Percentiles rank a stretch among this genome's conserved stretches.
These are phyloP conservation scores for Senecio squalidus DNA, from an alignment of 140 eudicot genomes.

Conservation along the genomic window DNA sequence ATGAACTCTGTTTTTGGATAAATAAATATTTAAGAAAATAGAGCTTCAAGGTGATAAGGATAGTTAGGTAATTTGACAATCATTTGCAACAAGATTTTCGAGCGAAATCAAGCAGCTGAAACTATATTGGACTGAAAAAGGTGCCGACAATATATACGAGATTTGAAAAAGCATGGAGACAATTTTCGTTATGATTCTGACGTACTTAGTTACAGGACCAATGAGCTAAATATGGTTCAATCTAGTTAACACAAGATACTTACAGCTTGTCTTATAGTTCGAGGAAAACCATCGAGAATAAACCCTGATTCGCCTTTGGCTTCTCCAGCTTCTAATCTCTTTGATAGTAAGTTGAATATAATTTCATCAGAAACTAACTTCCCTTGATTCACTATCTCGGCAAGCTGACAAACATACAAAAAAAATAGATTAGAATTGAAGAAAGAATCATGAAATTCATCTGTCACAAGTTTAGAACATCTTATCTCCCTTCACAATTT, in stretches of 20 bases:
- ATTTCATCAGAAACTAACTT: constrained; percentile 93
- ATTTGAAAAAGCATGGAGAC: no score
- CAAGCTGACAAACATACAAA: constrained; percentile 50
- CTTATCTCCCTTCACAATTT: background rate
- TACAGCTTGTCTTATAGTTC: constrained; percentile 94
- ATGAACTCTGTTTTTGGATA: no score
- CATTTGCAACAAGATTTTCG: no score
- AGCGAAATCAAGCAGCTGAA: no score
- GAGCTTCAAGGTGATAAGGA: no score
- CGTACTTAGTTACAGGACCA: background rate
- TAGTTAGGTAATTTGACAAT: no score
- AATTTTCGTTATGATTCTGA: no score
- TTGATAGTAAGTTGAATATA: constrained; percentile 67
- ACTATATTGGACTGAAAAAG: no score
- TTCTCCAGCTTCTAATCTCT: constrained; percentile 80
- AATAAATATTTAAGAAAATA: no score
- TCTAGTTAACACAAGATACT: constrained; percentile 20
- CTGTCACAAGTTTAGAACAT: background rate
- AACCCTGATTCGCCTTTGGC: constrained; percentile 87
- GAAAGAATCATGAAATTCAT: constrained; percentile 1
- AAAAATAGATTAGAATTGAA: background rate
- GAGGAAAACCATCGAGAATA: constrained; percentile 96
- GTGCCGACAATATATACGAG: no score
- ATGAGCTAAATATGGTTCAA: background rate
- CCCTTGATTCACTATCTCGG: constrained; percentile 89